A percentile compares a stretch with the other conserved stretches of the same genome.
These are phyloP conservation scores for Hyphopichia burtonii DNA, from an alignment of 1,139 yeast genomes.

Conservation along the genomic window DNA sequence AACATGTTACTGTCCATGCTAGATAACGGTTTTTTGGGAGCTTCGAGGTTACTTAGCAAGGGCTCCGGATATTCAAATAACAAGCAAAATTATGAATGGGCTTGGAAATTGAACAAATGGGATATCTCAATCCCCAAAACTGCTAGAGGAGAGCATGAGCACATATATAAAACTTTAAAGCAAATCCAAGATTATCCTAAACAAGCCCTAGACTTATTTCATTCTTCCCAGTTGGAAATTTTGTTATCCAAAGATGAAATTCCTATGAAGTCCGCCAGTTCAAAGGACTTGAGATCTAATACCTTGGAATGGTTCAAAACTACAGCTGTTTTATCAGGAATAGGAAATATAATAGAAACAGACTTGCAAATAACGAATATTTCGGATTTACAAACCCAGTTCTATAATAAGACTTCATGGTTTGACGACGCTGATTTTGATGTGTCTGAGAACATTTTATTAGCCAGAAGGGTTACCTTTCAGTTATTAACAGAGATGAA, in stretches of 20 bases:
- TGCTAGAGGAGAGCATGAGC: slow-evolving; percentile 35
- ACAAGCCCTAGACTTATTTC: slow-evolving; percentile 12
- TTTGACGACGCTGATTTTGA: slow-evolving; percentile 31
- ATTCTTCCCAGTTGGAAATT: slow-evolving; percentile 17
- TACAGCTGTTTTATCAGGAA: slow-evolving; percentile 30
- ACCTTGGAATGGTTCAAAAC: slow-evolving; percentile 32
- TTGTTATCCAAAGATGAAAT: slow-evolving; percentile 13
- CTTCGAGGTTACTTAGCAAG: slow-evolving; percentile 37
- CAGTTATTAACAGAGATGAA: slow-evolving; percentile 20
- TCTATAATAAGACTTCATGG: slow-evolving; percentile 31
- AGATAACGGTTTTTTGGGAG: slow-evolving; percentile 48
- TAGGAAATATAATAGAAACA: slow-evolving; percentile 17
- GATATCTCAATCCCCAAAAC: slow-evolving; percentile 49
- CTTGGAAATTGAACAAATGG: slow-evolving; percentile 77
- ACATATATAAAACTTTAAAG: slow-evolving; percentile 49
- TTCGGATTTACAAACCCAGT: slow-evolving; percentile 6
- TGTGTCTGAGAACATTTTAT: slow-evolving; percentile 39
- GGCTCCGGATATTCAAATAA: background rate
- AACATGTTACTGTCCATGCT: slow-evolving; percentile 37
- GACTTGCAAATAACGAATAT: slow-evolving; percentile 2
- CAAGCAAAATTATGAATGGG: slow-evolving; percentile 38
- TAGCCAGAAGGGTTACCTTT: slow-evolving; percentile 36
- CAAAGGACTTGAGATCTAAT: slow-evolving; percentile 15
- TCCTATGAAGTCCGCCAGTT: slow-evolving; percentile 7
- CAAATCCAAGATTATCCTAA: slow-evolving; percentile 32